Conservation (phyloP, 352 stramenopile genomes). For the Phytophthora kernoviae region DNA sequence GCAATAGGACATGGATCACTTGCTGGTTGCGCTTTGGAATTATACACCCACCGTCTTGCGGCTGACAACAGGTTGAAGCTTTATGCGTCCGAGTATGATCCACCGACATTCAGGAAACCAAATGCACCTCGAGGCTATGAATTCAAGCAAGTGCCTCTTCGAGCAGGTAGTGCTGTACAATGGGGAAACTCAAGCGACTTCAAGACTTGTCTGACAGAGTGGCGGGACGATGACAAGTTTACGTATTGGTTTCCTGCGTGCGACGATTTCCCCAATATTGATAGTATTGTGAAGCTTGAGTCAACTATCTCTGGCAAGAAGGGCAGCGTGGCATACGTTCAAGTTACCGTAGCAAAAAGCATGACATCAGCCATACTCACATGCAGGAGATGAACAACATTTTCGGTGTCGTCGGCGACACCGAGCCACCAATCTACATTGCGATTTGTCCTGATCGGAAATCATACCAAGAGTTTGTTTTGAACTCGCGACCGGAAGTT, state of each 20-base stretch:
- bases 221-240: not conserved
- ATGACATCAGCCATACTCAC: not conserved
- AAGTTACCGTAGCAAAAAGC: not conserved
- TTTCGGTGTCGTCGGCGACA: not conserved
- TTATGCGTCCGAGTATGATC: not conserved
- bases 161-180: not conserved
- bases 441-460: not conserved
- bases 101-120: not conserved
- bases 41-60: slow-evolving; percentile 1
- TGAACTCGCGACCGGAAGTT: not conserved
- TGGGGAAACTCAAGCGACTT: not conserved
- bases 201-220: not conserved
- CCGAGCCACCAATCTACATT: not conserved
- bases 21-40: not conserved
- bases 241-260: slow-evolving; percentile 8
- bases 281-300: not conserved
- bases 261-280: slow-evolving; percentile 1
- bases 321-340: not conserved
- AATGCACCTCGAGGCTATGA: not conserved
- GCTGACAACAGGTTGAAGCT: slow-evolving; percentile 1
- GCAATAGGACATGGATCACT: not conserved
- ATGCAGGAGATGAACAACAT: slow-evolving; percentile 1
- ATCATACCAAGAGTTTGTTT: not conserved
- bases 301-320: not conserved
- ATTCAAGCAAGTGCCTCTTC: not conserved